phyloP scores from a whole-genome alignment of 495 filamentous ascomycete species.

The Tricharina praecox region DNA sequence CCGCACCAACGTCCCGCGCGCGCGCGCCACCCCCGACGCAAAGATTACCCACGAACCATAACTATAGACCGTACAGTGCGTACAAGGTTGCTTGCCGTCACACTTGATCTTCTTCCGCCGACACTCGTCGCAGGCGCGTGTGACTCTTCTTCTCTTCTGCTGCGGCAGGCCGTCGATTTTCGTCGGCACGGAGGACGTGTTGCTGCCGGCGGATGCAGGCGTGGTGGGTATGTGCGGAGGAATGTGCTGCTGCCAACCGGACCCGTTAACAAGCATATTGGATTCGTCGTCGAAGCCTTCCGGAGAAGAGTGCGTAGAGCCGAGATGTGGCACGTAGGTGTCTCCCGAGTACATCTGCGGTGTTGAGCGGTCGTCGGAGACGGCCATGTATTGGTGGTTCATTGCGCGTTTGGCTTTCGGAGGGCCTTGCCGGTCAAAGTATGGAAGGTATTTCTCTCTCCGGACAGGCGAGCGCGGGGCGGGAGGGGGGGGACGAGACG shows the following conservation, averaged over 20 bases:
- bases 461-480: too few species aligned
- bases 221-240: conserved; percentile 16
- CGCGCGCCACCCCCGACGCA: neutral
- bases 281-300: conserved; percentile 22
- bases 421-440: too few species aligned
- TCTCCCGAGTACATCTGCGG: conserved; percentile 4
- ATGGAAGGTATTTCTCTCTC: too few species aligned
- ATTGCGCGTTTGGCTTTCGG: too few species aligned
- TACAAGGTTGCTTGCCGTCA: conserved; percentile 93
- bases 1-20: too few species aligned
- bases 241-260: conserved; percentile 22
- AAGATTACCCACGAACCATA: conserved; percentile 53
- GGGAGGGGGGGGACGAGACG: too few species aligned
- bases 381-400: conserved; percentile 8
- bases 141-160: conserved; percentile 79
- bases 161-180: conserved; percentile 33
- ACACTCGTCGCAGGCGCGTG: conserved; percentile 88
- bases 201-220: conserved; percentile 19
- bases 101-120: conserved; percentile 97
- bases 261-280: conserved; percentile 20
- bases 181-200: conserved; percentile 20
- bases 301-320: conserved; percentile 25
- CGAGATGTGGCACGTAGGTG: conserved; percentile 17
- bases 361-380: neutral
- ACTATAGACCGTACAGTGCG: conserved; percentile 93